phyloP scores from a whole-genome alignment of 768 basidiomycete species.

The Lyophyllum semitale region DNA sequence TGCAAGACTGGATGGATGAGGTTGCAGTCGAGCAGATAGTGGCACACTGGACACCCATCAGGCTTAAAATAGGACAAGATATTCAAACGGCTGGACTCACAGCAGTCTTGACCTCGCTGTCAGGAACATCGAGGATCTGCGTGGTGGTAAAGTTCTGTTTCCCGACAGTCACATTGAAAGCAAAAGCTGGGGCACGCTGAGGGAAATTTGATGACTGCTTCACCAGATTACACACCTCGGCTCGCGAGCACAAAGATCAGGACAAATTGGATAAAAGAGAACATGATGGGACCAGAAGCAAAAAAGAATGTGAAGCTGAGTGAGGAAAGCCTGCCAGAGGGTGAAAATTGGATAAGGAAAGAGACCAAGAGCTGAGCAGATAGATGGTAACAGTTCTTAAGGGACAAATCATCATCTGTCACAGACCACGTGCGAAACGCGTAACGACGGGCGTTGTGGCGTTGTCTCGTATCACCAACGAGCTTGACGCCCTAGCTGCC shows the following conservation, averaged over 20 bases:
- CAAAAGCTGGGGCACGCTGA: slow-evolving; percentile 29
- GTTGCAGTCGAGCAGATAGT: slow-evolving; percentile 29
- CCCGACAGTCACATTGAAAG: slow-evolving; percentile 52
- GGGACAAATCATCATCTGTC: too few relatives aligned
- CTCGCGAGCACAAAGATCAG: slow-evolving; percentile 51
- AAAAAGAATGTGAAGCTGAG: slow-evolving; percentile 1
- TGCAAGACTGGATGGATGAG: slow-evolving; percentile 39
- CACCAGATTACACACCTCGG: slow-evolving; percentile 49
- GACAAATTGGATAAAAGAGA: slow-evolving; percentile 31
- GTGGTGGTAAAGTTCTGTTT: slow-evolving; percentile 37
- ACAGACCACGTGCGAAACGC: too few relatives aligned
- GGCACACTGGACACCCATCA: slow-evolving; percentile 34
- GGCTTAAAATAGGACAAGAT: not conserved
- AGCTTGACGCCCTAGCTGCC: too few relatives aligned
- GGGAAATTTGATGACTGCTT: not conserved
- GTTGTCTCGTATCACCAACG: too few relatives aligned
- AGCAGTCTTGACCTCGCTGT: slow-evolving; percentile 25
- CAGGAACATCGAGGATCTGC: slow-evolving; percentile 46
- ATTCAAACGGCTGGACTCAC: slow-evolving; percentile 33
- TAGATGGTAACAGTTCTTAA: slow-evolving; percentile 1
- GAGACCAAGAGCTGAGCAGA: slow-evolving; percentile 11
- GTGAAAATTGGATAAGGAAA: slow-evolving; percentile 7
- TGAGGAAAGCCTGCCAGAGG: slow-evolving; percentile 28
- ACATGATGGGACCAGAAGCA: slow-evolving; percentile 19
- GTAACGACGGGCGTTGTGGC: too few relatives aligned